Percentiles rank a stretch among this genome's conserved stretches.
Evolutionary conservation across 768 basidiomycete species (phyloP).

Genomic region (Russula vinacea): DNA sequence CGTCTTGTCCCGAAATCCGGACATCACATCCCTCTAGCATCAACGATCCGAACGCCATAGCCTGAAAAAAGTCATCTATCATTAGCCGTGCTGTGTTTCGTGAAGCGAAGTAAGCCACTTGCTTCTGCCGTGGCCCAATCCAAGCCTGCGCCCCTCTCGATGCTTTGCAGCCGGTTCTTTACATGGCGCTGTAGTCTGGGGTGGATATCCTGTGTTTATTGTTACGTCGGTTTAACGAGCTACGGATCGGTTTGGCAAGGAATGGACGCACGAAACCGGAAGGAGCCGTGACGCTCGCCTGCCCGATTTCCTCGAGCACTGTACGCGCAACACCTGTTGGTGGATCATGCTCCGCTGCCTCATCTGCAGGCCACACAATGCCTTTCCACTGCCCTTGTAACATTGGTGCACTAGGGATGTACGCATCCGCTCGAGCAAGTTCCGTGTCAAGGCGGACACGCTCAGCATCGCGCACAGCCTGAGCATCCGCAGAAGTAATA

Average conservation of each 20-base stretch:
- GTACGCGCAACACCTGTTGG: slow-evolving; percentile 62
- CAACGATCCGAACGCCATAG: slow-evolving; percentile 83
- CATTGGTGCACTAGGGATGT: slow-evolving; percentile 52
- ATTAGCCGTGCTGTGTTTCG: neutral
- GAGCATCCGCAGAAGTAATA: slow-evolving; percentile 50
- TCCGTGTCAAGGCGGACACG: slow-evolving; percentile 61
- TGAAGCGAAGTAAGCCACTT: slow-evolving; percentile 15
- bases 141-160: slow-evolving; percentile 66
- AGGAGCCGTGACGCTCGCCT: slow-evolving; percentile 61
- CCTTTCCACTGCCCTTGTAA: slow-evolving; percentile 64
- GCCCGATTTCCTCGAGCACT: slow-evolving; percentile 56
- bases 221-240: neutral
- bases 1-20: slow-evolving; percentile 90
- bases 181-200: slow-evolving; percentile 75
- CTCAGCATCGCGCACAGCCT: slow-evolving; percentile 52
- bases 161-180: slow-evolving; percentile 65
- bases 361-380: slow-evolving; percentile 57
- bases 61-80: slow-evolving; percentile 42
- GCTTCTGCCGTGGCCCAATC: slow-evolving; percentile 93
- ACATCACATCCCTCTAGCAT: slow-evolving; percentile 81
- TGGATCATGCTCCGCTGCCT: slow-evolving; percentile 51
- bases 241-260: neutral
- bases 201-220: slow-evolving; percentile 64
- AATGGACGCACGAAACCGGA: slow-evolving; percentile 56
- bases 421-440: slow-evolving; percentile 49